Evolutionary conservation across 2,329 filamentous ascomycete species (phyloP), one percentile per base, ranked within the genome.

Genomic region (Teratosphaeria destructans): DNA sequence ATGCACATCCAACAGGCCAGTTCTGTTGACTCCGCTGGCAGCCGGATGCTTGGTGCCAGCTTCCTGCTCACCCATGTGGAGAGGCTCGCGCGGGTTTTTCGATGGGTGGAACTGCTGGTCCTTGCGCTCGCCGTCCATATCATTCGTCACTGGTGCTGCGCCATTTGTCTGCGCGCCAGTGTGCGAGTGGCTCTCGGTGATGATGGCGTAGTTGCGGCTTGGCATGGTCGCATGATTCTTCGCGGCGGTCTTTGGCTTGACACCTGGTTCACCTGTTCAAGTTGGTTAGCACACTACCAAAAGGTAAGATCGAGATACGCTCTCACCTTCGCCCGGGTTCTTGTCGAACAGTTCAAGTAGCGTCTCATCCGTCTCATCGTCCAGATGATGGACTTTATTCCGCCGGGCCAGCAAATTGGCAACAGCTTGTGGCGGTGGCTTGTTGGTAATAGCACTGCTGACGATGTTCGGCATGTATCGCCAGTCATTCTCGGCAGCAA

Each of bases 191-290:
- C 75, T 77, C 66, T 86, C 83, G 53, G 79, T 79, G 71, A 86
- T 82, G 69, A 82, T 83, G 60, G 84, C 84, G 68, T 83, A 86
- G 71, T 87, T 86, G 58, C 84, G 78, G 56, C 80, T 83, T 1
- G 84, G 84, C 84, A 96, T 96, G 11, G 92, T 96, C 62, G 90
- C 88, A 64, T 89, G 82, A 74, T 96, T 96, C 70, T 82, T 87
- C 52, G 78, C 77, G 0, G 85, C 82, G 3, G 87, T 89, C 76
- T 92, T 86, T 62, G 77, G 75, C 59, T 75, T 71, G 35, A 77
- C 75, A 10, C 81, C 80, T 5, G 67, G 67, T 29, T 73, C 70
- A 32, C 65, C 64, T 12, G 64, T n/a, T 10, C 8, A n/a, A 23
- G 3, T 3, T 2, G 6, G 8, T 49, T 23, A 49, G 43, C 19